Percentiles rank a stretch among this genome's conserved stretches.
phyloP scores from a whole-genome alignment of 805 yeast genomes.

The Huiozyma naganishii region DNA sequence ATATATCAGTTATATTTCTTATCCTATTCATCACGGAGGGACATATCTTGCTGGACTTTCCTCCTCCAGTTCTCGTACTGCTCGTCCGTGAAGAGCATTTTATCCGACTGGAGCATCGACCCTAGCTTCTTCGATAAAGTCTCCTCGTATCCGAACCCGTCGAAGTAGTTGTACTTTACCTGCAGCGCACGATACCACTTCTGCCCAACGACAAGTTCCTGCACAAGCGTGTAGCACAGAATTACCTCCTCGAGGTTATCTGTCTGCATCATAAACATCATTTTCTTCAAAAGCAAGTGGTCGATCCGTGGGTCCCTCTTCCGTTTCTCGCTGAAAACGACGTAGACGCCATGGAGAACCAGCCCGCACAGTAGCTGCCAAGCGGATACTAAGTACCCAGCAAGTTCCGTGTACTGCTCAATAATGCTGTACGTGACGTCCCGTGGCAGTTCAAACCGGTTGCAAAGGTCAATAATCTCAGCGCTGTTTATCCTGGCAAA shows the following conservation, averaged over 20 bases:
- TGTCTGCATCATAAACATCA: conserved; percentile 44
- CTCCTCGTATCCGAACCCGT: conserved; percentile 20
- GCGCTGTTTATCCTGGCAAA: conserved; percentile 30
- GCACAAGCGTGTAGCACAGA: conserved; percentile 44
- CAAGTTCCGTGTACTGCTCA: conserved; percentile 39
- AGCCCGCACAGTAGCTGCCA: conserved; percentile 66
- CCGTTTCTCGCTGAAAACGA: conserved; percentile 41
- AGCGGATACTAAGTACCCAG: conserved; percentile 45
- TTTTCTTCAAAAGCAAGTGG: conserved; percentile 36
- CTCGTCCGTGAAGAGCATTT: conserved; percentile 23
- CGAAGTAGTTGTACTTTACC: conserved; percentile 30
- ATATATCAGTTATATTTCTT: neutral
- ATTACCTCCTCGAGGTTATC: conserved; percentile 37
- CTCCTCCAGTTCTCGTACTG: conserved; percentile 28
- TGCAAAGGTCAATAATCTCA: conserved; percentile 41
- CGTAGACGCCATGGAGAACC: conserved; percentile 45
- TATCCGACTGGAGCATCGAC: conserved; percentile 28
- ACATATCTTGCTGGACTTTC: conserved; percentile 21
- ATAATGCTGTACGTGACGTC: conserved; percentile 40
- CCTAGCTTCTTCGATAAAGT: conserved; percentile 22
- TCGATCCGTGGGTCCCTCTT: conserved; percentile 39
- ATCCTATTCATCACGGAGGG: conserved; percentile 5
- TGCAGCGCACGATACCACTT: conserved; percentile 54
- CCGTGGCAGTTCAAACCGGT: conserved; percentile 51
- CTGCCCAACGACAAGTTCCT: conserved; percentile 42